phyloP scores from a whole-genome alignment of 495 filamentous ascomycete genomes.

The Penicillium canariense region DNA sequence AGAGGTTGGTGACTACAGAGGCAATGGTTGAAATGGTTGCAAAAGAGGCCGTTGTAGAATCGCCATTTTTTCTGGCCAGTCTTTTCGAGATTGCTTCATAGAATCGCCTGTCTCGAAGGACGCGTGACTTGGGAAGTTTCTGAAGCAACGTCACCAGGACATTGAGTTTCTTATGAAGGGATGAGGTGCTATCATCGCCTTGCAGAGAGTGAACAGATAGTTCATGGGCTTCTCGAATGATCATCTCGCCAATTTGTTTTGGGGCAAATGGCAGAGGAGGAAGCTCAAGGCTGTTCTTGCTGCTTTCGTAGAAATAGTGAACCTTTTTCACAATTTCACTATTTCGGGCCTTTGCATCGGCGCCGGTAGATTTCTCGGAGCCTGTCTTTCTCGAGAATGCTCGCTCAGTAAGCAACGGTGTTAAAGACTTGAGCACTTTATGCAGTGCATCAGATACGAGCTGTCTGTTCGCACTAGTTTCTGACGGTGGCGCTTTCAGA shows the following conservation, averaged over 20 bases:
- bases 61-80: conserved; percentile 19
- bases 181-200: conserved; percentile 18
- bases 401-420: conserved; percentile 65
- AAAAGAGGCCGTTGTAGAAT: conserved; percentile 36
- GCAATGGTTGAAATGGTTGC: conserved; percentile 56
- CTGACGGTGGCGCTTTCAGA: not conserved
- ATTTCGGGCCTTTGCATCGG: conserved; percentile 23
- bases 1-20: conserved; percentile 60
- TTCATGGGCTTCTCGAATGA: conserved; percentile 59
- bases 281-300: conserved; percentile 44
- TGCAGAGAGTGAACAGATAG: conserved; percentile 45
- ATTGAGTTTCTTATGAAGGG: conserved; percentile 42
- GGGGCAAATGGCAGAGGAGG: conserved; percentile 56
- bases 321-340: conserved; percentile 58
- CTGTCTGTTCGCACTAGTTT: conserved; percentile 18
- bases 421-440: conserved; percentile 34
- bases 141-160: conserved; percentile 57
- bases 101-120: conserved; percentile 52
- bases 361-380: conserved; percentile 22
- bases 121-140: conserved; percentile 53
- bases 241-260: conserved; percentile 55
- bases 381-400: conserved; percentile 55
- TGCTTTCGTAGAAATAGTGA: conserved; percentile 59
- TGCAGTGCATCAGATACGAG: conserved; percentile 28
- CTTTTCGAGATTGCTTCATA: conserved; percentile 53